Evolutionary conservation across 129 eudicot genomes (phyloP), one percentile per base, ranked within the genome.

Genomic region (Oenanthe sinensis): DNA sequence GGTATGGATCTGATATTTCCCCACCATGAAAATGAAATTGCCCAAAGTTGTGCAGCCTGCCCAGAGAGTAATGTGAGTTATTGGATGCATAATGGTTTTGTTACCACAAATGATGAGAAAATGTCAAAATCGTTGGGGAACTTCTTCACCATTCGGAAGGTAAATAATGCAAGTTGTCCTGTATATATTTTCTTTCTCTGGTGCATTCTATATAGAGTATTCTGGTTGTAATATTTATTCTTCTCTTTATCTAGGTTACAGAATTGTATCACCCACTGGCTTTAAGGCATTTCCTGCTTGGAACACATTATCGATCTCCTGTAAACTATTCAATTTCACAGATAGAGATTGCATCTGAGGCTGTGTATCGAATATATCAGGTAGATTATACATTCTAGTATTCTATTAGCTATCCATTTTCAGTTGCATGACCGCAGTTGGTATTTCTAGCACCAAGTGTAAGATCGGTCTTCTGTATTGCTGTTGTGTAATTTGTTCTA

Each of bases 81-180:
- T 88, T 95, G 98, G 98, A 74, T 95, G 77, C 98, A 95, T 75
- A 95, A 95, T 39, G 98, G 98, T 26, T 90, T 91, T 84, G 97
- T 95, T n/a, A 91, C 89, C 44, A 83, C 91, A 42, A 85, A 95
- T 82, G 96, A 90, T 45, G 92, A 87, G 85, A 95, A 95, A 80
- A 91, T 95, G 97, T 88, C 96, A 19, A 95, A 91, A 81, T 95
- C 97, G 9, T 50, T 84, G 10, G 92, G 90, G 4, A 91, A 90
- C 81, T 95, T 91, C 74, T 91, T 91, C 79, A 91, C 98, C 7
- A 95, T 91, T 74, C 93, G 98, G 5, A 90, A 91, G 93, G 98
- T 93, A 87, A 40, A 24, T 37, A 20, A 4, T 76, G 80, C 47
- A 28, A 78, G 26, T 58, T 63, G 2, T 22, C 55, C 46, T 17